Evolutionary conservation across 2,329 filamentous ascomycete genomes (phyloP), one percentile per base, ranked within the genome.

Genomic region (Colletotrichum tamarilloi): DNA sequence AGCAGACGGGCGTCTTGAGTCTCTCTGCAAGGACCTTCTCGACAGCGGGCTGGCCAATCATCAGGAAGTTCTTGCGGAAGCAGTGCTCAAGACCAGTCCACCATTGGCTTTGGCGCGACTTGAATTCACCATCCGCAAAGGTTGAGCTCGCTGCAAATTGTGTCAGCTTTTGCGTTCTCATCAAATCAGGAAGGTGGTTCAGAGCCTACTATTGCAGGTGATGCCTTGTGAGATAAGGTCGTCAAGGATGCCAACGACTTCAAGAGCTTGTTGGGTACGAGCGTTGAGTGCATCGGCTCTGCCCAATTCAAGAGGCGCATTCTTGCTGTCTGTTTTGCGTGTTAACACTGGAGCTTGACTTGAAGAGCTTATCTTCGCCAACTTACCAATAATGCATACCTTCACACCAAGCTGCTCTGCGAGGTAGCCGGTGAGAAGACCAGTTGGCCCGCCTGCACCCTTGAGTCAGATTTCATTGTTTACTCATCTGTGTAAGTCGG

Each of bases 231-330:
- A 78, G 0, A 87, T 73, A 3, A 87, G 78, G 49, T 85, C 82
- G 42, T 85, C 80, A 1, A 86, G 77, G 19, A 87, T 80, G 8
- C 83, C 81, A 4, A 83, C 84, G 7, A 86, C 81, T 62, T 87
- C 85, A 2, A 87, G 79, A 38, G 85, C 85, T 57, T 87, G 86
- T 53, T 87, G 86, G 0, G 85, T 87, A 11, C 86, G 81, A 6
- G 86, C 86, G 53, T 87, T 87, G 66, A 87, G 78, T 0, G 86
- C 86, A 76, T 87, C 86, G 49, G 86, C 86, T 24, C 86, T 80
- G 2, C 86, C 86, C 4, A 87, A 76, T 4, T 83, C 78, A 4
- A 87, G 76, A 0, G 82, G 80, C 0, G 77, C 78, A 1, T 80
- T 75, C 74, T 86, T 85, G 57, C 78, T 81, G 53, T 85, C 85